A percentile compares a stretch with the other conserved stretches of the same genome.
Conservation (phyloP, 176 grass and related monocot species). For the Oryza rufipogon region DNA sequence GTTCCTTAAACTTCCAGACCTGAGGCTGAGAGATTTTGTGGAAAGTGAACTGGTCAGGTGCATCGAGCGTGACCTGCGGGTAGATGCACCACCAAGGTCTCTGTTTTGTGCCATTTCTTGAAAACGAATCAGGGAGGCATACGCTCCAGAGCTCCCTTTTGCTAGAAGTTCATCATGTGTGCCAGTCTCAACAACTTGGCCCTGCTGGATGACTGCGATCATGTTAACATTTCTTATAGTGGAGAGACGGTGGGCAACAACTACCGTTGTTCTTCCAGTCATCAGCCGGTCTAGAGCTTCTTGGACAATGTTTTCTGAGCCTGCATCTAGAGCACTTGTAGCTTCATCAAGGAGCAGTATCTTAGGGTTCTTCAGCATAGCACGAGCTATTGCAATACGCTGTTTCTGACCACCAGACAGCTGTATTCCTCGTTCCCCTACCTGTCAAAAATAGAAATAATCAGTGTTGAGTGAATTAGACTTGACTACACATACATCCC, state of each 20-base stretch:
- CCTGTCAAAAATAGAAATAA: slow-evolving; percentile 45
- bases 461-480: not conserved
- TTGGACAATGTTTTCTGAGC: slow-evolving; percentile 94
- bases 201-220: slow-evolving; percentile 94
- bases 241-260: slow-evolving; percentile 91
- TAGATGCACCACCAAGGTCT: slow-evolving; percentile 74
- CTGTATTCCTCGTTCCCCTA: slow-evolving; percentile 88
- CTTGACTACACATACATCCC: not conserved
- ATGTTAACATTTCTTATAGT: slow-evolving; percentile 91
- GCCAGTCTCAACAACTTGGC: slow-evolving; percentile 93
- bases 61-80: slow-evolving; percentile 75
- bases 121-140: slow-evolving; percentile 86
- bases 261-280: slow-evolving; percentile 90
- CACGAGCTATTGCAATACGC: slow-evolving; percentile 94
- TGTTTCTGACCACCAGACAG: slow-evolving; percentile 98
- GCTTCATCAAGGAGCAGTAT: slow-evolving; percentile 98
- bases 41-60: slow-evolving; percentile 95
- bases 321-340: slow-evolving; percentile 93
- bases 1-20: slow-evolving; percentile 92
- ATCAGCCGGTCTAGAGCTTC: slow-evolving; percentile 94
- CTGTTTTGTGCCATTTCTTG: slow-evolving; percentile 78
- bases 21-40: slow-evolving; percentile 94
- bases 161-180: slow-evolving; percentile 81
- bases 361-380: slow-evolving; percentile 95
- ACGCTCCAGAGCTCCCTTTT: slow-evolving; percentile 81